These are phyloP conservation scores for Coleophoma cylindrospora DNA, from an alignment of 2,329 filamentous ascomycete species.

Conservation along the genomic window DNA sequence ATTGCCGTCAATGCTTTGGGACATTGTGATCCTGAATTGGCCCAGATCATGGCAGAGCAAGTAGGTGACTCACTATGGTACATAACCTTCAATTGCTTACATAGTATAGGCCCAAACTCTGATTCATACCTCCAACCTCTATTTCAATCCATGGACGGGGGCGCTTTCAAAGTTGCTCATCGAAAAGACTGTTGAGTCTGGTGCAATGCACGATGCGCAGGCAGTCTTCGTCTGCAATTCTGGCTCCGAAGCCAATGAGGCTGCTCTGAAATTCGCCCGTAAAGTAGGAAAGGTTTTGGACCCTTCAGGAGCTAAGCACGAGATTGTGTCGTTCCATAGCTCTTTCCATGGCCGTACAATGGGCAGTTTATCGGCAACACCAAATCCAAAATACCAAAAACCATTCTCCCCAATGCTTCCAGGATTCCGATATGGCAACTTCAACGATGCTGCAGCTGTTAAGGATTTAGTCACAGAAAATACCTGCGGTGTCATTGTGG, in stretches of 20 bases:
- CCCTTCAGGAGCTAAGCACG: conserved; percentile 67
- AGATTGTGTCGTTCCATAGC: conserved; percentile 85
- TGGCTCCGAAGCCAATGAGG: conserved; percentile 95
- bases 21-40: conserved; percentile 79
- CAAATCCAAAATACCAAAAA: conserved; percentile 95
- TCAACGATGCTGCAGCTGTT: conserved; percentile 75
- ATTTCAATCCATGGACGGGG: conserved; percentile 95
- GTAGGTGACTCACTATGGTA: conserved; percentile 32
- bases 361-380: conserved; percentile 91
- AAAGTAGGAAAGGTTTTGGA: conserved; percentile 79
- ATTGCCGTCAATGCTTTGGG: conserved; percentile 94
- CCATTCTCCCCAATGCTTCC: conserved; percentile 95
- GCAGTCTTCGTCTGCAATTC: conserved; percentile 95
- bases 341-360: conserved; percentile 97
- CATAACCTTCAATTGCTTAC: neutral
- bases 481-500: conserved; percentile 91
- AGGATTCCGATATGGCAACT: conserved; percentile 81
- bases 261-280: conserved; percentile 92
- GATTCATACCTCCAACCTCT: conserved; percentile 91
- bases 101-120: conserved; percentile 60
- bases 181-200: conserved; percentile 71
- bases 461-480: conserved; percentile 71
- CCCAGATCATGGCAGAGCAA: conserved; percentile 72
- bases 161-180: conserved; percentile 81
- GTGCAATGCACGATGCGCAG: conserved; percentile 74